Conservation (phyloP, 768 basidiomycete genomes). For the Xerocomus spinulosus region DNA sequence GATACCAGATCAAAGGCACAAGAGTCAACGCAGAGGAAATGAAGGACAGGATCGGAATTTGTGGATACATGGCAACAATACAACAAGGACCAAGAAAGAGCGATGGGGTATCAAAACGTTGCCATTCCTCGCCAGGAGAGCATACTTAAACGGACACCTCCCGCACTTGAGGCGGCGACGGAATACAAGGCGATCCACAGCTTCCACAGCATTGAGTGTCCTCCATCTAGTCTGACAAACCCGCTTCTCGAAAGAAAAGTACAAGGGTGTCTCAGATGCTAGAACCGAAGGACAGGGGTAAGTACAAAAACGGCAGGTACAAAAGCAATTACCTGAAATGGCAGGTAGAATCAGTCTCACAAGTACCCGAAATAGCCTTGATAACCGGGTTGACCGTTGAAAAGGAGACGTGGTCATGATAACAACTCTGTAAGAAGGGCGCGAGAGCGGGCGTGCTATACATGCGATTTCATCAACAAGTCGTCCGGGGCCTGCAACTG, state of each 20-base stretch:
- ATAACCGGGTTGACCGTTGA: neutral
- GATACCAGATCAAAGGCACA: conserved; percentile 39
- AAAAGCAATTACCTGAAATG: conserved; percentile 29
- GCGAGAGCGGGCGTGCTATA: conserved; percentile 7
- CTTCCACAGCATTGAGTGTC: neutral
- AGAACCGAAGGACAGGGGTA: conserved; percentile 12
- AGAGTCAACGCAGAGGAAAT: conserved; percentile 39
- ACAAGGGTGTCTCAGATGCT: conserved; percentile 16
- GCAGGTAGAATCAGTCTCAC: conserved; percentile 16
- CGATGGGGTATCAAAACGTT: conserved; percentile 14
- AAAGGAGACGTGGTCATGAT: conserved; percentile 7
- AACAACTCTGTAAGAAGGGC: conserved; percentile 2
- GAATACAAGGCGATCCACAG: conserved; percentile 23
- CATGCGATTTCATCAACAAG: conserved; percentile 1
- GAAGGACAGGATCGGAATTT: conserved; percentile 41
- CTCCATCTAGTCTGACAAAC: conserved; percentile 18
- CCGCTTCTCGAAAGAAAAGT: conserved; percentile 16
- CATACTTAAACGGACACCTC: conserved; percentile 15
- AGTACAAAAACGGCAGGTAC: conserved; percentile 20
- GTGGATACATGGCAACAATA: conserved; percentile 24
- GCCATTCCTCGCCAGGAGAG: neutral
- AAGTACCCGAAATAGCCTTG: neutral
- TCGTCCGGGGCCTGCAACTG: neutral
- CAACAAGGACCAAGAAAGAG: conserved; percentile 7
- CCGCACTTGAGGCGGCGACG: neutral